These are phyloP conservation scores for Cladosporium sp. DNA, from an alignment of 2,329 filamentous ascomycete species.

Conservation along the genomic window DNA sequence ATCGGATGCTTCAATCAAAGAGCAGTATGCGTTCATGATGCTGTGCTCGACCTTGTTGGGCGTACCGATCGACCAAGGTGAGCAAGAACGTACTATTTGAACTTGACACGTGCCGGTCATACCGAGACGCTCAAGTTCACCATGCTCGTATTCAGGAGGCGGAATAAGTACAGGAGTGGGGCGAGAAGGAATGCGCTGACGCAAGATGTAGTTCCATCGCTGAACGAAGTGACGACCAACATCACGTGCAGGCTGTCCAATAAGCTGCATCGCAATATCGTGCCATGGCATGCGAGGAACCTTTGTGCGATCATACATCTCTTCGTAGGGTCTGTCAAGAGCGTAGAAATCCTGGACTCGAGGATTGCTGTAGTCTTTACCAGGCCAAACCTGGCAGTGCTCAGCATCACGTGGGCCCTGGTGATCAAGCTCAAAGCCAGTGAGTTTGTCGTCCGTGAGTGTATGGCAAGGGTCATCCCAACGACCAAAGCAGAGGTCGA, in stretches of 20 bases:
- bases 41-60: constrained; percentile 80
- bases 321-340: constrained; percentile 90
- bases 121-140: constrained; percentile 80
- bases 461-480: constrained; percentile 96
- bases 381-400: constrained; percentile 92
- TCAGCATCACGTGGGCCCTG: constrained; percentile 80
- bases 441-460: constrained; percentile 87
- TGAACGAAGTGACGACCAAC: constrained; percentile 95
- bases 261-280: constrained; percentile 95
- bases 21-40: constrained; percentile 92
- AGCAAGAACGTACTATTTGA: constrained; percentile 87
- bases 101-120: constrained; percentile 93
- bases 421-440: constrained; percentile 75
- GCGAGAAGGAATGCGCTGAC: constrained; percentile 85
- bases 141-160: constrained; percentile 82
- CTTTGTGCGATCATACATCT: constrained; percentile 93
- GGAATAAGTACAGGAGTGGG: constrained; percentile 91
- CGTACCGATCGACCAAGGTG: constrained; percentile 86
- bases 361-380: constrained; percentile 97
- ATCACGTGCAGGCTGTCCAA: constrained; percentile 91
- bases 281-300: constrained; percentile 98
- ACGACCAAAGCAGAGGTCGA: constrained; percentile 93
- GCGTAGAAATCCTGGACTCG: constrained; percentile 92
- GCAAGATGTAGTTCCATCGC: constrained; percentile 93
- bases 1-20: constrained; percentile 90